Percentiles rank a stretch among this genome's conserved stretches.
These are phyloP conservation scores for Pseudotsuga menziesii DNA, from an alignment of 75 land plant genomes.

Conservation along the genomic window DNA sequence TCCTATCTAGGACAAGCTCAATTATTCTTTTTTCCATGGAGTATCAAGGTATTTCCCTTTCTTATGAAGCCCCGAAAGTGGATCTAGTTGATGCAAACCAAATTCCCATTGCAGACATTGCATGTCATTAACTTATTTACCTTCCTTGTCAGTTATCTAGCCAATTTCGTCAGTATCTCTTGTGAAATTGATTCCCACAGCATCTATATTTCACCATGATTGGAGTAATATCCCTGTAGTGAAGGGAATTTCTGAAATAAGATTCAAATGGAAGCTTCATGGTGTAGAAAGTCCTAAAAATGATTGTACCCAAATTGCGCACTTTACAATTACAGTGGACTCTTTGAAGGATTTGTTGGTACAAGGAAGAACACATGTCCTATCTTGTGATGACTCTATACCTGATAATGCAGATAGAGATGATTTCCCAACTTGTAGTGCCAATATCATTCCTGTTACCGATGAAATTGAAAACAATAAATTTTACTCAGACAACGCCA, in stretches of 20 bases:
- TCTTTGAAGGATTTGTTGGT: neutral
- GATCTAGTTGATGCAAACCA: slow-evolving; percentile 41
- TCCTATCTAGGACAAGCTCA: slow-evolving; percentile 25
- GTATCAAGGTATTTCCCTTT: slow-evolving; percentile 73
- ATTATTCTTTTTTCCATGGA: slow-evolving; percentile 79
- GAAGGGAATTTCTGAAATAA: slow-evolving; percentile 3
- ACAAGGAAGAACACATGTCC: neutral
- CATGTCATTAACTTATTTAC: neutral
- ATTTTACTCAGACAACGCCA: neutral
- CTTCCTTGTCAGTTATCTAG: slow-evolving; percentile 44
- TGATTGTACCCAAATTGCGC: neutral
- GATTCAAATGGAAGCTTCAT: neutral
- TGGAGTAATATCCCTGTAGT: neutral
- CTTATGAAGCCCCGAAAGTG: slow-evolving; percentile 54
- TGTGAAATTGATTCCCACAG: neutral
- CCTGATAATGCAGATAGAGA: neutral
- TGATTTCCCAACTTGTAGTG: neutral
- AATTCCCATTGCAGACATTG: slow-evolving; percentile 51
- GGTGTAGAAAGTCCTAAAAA: neutral
- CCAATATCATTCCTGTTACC: neutral
- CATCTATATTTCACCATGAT: neutral
- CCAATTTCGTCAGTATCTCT: slow-evolving; percentile 23
- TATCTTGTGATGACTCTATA: neutral
- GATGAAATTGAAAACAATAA: neutral
- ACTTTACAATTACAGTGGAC: neutral